phyloP scores from a whole-genome alignment of 495 filamentous ascomycete species.

The Haplographium delicatum region DNA sequence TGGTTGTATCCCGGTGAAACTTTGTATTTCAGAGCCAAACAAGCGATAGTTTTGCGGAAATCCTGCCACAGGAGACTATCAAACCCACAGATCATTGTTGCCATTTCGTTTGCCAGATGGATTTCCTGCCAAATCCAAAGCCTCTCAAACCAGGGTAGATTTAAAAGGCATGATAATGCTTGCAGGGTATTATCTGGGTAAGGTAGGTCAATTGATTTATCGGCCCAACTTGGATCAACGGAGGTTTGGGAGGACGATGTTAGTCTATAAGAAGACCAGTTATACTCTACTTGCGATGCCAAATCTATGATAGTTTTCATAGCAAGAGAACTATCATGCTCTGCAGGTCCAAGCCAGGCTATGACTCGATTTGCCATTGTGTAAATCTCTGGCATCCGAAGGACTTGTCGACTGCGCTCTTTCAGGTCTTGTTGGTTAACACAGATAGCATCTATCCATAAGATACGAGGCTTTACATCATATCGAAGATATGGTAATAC shows the following conservation, averaged over 20 bases:
- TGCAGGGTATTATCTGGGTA: not conserved
- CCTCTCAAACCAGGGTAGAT: slow-evolving; percentile 5
- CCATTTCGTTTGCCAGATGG: not conserved
- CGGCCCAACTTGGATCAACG: too few relatives aligned
- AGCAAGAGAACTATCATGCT: slow-evolving; percentile 3
- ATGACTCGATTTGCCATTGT: slow-evolving; percentile 19
- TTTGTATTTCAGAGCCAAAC: not conserved
- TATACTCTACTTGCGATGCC: not conserved
- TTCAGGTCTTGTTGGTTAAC: slow-evolving; percentile 30
- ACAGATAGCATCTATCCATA: slow-evolving; percentile 34
- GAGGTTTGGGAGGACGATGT: not conserved
- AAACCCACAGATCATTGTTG: not conserved
- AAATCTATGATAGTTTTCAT: not conserved
- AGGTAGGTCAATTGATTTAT: not conserved
- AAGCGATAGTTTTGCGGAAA: not conserved
- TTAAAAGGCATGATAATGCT: not conserved
- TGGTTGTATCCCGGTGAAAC: not conserved
- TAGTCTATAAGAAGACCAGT: not conserved
- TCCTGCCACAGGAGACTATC: not conserved
- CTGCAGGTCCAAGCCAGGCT: slow-evolving; percentile 27
- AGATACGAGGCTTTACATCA: slow-evolving; percentile 7
- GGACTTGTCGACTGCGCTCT: slow-evolving; percentile 30
- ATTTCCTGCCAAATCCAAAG: slow-evolving; percentile 17
- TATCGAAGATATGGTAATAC: slow-evolving; percentile 27
- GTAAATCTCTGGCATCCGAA: slow-evolving; percentile 31